Conservation (phyloP, 805 yeast species). For the Zygosaccharomyces pseudorouxii region DNA sequence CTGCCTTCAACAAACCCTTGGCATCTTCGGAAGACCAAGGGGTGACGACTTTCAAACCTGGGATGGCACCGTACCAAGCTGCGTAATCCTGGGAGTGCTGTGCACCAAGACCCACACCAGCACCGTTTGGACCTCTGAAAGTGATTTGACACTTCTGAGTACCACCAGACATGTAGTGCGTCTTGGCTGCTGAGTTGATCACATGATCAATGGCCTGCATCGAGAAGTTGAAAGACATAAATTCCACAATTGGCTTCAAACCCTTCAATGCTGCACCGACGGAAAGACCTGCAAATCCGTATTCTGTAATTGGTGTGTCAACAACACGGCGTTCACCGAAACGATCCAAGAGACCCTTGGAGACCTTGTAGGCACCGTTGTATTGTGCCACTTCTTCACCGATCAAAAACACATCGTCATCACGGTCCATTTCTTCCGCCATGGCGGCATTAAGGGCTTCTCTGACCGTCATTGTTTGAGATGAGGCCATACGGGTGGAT, state of each 20-base stretch:
- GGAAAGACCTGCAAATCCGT: constrained; percentile 95
- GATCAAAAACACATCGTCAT: constrained; percentile 87
- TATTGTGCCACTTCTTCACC: constrained; percentile 99
- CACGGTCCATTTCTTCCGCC: constrained; percentile 96
- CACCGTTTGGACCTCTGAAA: constrained; percentile 99
- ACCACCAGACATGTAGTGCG: constrained; percentile 99
- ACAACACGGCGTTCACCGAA: constrained; percentile 91
- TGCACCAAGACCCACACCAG: constrained; percentile 99
- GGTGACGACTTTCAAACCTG: constrained; percentile 94
- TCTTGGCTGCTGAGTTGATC: constrained; percentile 97
- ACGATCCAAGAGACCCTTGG: constrained; percentile 91
- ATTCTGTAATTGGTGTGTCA: constrained; percentile 98
- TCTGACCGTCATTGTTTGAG: constrained; percentile 82
- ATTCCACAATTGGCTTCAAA: constrained; percentile 93
- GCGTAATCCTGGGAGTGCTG: constrained; percentile 98
- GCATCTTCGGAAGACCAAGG: constrained; percentile 96
- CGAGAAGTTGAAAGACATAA: constrained; percentile 99
- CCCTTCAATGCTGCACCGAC: constrained; percentile 97
- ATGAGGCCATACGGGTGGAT: constrained; percentile 31
- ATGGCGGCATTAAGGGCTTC: constrained; percentile 93
- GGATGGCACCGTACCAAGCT: constrained; percentile 97
- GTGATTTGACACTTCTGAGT: constrained; percentile 94
- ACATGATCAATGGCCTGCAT: constrained; percentile 99
- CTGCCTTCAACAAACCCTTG: constrained; percentile 92
- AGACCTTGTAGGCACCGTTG: constrained; percentile 97